Conservation (phyloP, 441 rosid species). For the Corymbia calophylla region DNA sequence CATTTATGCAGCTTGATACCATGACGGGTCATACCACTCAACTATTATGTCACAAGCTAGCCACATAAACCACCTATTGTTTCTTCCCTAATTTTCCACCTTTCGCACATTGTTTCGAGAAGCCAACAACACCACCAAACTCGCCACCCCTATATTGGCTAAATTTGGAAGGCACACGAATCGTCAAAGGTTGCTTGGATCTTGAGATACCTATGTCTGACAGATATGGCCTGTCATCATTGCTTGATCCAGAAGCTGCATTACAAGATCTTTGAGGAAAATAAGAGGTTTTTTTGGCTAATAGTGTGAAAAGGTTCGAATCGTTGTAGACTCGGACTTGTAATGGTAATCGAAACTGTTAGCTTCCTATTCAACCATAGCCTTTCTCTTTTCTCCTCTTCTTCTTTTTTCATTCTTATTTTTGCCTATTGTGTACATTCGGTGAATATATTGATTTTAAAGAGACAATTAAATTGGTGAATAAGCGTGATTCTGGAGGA, state of each 20-base stretch:
- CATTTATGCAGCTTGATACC: too few relatives aligned
- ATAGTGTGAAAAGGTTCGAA: neutral
- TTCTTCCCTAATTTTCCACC: too few relatives aligned
- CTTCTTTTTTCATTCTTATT: neutral
- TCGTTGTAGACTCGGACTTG: neutral
- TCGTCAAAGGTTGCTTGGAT: neutral
- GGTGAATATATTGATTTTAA: neutral
- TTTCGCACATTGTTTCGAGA: too few relatives aligned
- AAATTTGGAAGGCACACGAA: neutral
- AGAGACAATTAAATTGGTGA: neutral
- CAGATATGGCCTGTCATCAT: neutral
- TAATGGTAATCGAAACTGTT: neutral
- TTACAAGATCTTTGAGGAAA: neutral
- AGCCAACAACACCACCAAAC: too few relatives aligned
- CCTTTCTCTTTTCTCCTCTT: neutral
- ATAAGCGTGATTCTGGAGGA: neutral
- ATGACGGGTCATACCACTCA: too few relatives aligned
- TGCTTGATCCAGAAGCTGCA: neutral
- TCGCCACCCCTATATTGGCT: too few relatives aligned
- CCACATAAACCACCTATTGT: too few relatives aligned
- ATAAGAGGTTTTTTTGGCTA: neutral
- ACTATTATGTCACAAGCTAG: too few relatives aligned
- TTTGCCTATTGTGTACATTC: neutral
- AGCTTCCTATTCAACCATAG: neutral
- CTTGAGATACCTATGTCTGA: neutral